Percentiles rank a stretch among this genome's conserved stretches.
Evolutionary conservation across 306 rosid genomes (phyloP).

Genomic region (Begonia masoniana): DNA sequence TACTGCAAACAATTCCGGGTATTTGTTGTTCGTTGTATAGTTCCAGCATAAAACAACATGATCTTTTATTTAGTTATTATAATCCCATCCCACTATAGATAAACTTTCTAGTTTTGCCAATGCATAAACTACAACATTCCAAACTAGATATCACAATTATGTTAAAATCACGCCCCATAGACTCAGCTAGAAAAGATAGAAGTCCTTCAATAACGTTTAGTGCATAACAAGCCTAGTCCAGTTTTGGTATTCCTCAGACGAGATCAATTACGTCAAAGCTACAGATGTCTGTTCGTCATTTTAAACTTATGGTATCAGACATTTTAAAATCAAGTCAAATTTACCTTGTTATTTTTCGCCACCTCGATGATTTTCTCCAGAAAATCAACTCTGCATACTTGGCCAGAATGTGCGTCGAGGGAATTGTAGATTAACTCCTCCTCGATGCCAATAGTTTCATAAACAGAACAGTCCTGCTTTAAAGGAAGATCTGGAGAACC

Average conservation of each 20-base stretch:
- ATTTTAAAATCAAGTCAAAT: background rate
- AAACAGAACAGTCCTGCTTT: constrained; percentile 11
- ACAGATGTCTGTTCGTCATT: background rate
- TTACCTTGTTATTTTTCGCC: constrained; percentile 73
- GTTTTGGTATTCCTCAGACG: no score
- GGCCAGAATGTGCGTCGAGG: constrained; percentile 21
- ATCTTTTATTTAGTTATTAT: no score
- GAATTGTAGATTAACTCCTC: constrained; percentile 18
- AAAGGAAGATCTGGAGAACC: constrained; percentile 11
- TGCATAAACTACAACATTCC: no score
- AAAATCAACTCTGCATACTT: constrained; percentile 34
- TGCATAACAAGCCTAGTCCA: background rate
- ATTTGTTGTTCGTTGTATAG: no score
- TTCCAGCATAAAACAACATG: no score
- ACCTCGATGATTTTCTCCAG: constrained; percentile 68
- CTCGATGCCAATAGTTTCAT: constrained; percentile 12
- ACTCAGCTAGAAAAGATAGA: background rate
- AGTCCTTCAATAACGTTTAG: background rate
- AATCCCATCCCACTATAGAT: no score
- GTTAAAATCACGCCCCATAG: background rate
- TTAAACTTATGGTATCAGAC: constrained; percentile 1
- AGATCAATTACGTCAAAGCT: background rate
- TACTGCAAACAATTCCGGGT: background rate
- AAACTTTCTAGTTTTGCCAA: no score
- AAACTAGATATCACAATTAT: background rate